A percentile compares a stretch with the other conserved stretches of the same genome.
phyloP scores from a whole-genome alignment of 164 flowering plant species.

The Tinospora cordifolia region DNA sequence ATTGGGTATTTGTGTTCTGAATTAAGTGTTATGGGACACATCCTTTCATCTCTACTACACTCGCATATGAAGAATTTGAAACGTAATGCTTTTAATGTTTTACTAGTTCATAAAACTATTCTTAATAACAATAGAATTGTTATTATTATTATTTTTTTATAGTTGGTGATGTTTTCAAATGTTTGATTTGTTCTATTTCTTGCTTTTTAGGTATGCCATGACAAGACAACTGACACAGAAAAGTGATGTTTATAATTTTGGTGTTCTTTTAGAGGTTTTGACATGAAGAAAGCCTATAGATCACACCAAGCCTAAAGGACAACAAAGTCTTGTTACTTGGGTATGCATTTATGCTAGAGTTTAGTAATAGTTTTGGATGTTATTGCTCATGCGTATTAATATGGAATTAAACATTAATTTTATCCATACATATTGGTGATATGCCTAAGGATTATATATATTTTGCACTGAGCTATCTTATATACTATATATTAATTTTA shows the following conservation, averaged over 20 bases:
- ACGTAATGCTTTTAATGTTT: not conserved
- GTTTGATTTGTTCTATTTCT: no score
- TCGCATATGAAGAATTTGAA: no score
- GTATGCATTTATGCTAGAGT: constrained; percentile 16
- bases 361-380: not conserved
- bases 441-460: no score
- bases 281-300: constrained; percentile 45
- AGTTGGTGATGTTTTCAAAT: no score
- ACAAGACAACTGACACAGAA: no score
- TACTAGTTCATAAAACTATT: not conserved
- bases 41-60: no score
- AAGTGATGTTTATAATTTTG: constrained; percentile 51
- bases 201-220: no score
- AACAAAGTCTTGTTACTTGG: no score
- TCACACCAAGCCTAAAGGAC: constrained; percentile 51
- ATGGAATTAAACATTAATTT: no score
- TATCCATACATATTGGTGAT: not conserved
- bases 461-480: no score
- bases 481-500: no score
- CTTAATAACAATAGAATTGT: not conserved
- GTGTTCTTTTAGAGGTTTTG: constrained; percentile 46
- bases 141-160: not conserved
- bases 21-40: not conserved
- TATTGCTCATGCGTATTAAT: not conserved
- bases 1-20: not conserved